Conservation (phyloP, 2,329 filamentous ascomycete species). For the Fusarium anguioides region DNA sequence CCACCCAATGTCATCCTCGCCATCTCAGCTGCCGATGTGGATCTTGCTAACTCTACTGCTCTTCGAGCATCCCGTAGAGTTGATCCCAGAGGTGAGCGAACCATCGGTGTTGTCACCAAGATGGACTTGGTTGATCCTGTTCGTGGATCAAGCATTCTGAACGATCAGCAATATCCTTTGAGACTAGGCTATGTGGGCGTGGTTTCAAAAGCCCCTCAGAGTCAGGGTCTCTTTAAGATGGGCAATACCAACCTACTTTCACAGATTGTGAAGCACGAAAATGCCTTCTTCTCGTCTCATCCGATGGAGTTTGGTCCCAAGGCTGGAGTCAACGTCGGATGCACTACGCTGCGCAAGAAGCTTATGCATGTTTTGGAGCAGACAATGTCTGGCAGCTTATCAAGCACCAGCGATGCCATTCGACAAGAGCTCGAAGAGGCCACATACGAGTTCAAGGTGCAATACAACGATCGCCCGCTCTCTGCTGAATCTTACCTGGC, state of each 20-base stretch:
- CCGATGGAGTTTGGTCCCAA: constrained; percentile 81
- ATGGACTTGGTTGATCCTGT: constrained; percentile 95
- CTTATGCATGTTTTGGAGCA: constrained; percentile 97
- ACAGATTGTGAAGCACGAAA: constrained; percentile 88
- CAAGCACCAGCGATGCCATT: constrained; percentile 90
- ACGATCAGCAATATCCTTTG: constrained; percentile 91
- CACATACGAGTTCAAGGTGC: constrained; percentile 98
- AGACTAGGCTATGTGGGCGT: constrained; percentile 97
- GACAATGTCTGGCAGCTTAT: constrained; percentile 93
- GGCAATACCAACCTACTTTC: constrained; percentile 82
- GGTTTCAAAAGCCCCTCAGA: constrained; percentile 80
- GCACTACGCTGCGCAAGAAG: constrained; percentile 88
- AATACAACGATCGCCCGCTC: constrained; percentile 96
- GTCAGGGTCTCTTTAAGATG: constrained; percentile 82
- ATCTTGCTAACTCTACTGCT: constrained; percentile 95
- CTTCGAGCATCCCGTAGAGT: constrained; percentile 89
- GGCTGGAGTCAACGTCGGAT: constrained; percentile 81
- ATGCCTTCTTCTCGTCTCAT: constrained; percentile 86
- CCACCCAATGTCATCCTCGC: constrained; percentile 95
- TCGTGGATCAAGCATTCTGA: constrained; percentile 81
- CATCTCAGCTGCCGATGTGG: constrained; percentile 97
- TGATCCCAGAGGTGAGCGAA: constrained; percentile 92
- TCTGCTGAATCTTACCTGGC: constrained; percentile 97
- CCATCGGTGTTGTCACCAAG: constrained; percentile 98
- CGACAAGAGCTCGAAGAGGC: constrained; percentile 95